Evolutionary conservation across 78 protist species (phyloP), one percentile per base, ranked within the genome.

Genomic region (Planoprotostelium fungivorum): DNA sequence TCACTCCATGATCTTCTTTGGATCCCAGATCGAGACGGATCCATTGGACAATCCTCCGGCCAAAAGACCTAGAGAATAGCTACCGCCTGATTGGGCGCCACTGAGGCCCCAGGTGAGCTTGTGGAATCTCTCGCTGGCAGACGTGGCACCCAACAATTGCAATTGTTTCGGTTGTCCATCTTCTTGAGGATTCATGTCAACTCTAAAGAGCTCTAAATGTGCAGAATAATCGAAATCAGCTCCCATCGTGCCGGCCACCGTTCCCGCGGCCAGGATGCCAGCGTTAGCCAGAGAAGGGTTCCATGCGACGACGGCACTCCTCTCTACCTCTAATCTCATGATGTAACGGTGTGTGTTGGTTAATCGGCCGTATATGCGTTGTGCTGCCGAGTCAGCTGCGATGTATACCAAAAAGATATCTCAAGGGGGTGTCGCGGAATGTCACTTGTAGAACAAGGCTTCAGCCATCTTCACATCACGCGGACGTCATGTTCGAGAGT

Each of bases 41-140:
- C 97, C 97, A 96, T 96, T 95, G 29, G 89, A 90, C 93, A 95
- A 83, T 34, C 95, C 97, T 89, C 96, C 96, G 36, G 95, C 96
- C 37, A 96, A 83, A 1, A 96, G 34, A 88, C 95, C 95, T 34
- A 87, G 37, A 34, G 85, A 16, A 23, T 84, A 88, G 29, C 36
- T 83, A n/a, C 38, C 36, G 35, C 38, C 63, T 23, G 92, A 29
- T 38, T 39, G 88, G 5, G 73, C 73, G 73, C 73, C 73, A 51
- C 73, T 51, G 5, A 51, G 16, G 9, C 90, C 88, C 96, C 96
- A 94, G 37, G 63, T 88, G 0, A 94, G n/a, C 39, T 90, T 94
- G 88, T 88, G 51, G 38, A 92, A 92, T 85, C 94, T 90, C 34
- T 37, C 90, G 0, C 29, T 51, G 31, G 92, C 88, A 31, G 36